phyloP scores from a whole-genome alignment of 257 asterid genomes.

The Verbena officinalis region DNA sequence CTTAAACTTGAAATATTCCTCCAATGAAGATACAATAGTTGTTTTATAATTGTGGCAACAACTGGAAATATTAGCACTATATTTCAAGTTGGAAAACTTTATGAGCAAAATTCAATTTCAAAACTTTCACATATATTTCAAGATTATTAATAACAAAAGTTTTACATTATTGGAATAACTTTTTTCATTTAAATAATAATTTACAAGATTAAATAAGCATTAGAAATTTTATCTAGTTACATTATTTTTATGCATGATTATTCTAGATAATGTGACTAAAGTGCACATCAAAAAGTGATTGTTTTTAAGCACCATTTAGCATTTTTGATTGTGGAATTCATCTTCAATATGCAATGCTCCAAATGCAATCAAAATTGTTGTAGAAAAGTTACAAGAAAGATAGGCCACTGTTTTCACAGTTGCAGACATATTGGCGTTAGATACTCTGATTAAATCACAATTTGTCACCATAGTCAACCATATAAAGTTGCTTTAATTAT shows the following conservation, averaged over 20 bases:
- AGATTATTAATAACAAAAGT: not conserved
- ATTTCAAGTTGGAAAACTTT: no score
- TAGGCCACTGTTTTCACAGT: conserved; percentile 11
- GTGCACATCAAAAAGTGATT: conserved; percentile 7
- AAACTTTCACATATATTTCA: no score
- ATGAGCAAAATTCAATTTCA: no score
- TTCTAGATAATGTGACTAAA: conserved; percentile 14
- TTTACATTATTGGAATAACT: not conserved
- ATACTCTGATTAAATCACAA: conserved; percentile 29
- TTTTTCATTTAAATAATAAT: not conserved
- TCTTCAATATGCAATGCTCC: conserved; percentile 11
- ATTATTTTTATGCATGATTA: not conserved
- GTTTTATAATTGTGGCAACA: no score
- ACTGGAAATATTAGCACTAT: not conserved
- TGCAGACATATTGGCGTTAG: conserved; percentile 28
- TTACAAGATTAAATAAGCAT: no score
- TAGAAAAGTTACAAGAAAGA: conserved; percentile 17
- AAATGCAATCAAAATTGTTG: conserved; percentile 17
- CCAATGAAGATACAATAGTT: not conserved
- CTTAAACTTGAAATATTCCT: conserved; percentile 15
- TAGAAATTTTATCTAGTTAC: no score
- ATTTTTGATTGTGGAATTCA: conserved; percentile 25
- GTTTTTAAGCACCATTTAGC: conserved; percentile 12
- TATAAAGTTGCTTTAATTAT: conserved; percentile 40
- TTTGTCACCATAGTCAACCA: conserved; percentile 39